These are phyloP conservation scores for Populus simonii DNA, from an alignment of 345 rosid species.

Conservation along the genomic window DNA sequence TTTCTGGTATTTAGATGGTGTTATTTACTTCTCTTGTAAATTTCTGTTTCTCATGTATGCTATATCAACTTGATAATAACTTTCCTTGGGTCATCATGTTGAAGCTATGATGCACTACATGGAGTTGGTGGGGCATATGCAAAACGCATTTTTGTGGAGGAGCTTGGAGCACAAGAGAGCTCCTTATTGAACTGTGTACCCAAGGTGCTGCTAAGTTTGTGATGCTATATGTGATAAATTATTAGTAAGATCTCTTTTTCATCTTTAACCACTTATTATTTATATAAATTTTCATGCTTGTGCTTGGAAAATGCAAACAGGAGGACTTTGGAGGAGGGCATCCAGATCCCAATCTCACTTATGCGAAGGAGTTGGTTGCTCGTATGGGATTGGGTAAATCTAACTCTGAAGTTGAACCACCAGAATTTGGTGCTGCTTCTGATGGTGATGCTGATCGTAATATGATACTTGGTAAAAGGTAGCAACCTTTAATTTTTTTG, in stretches of 20 bases:
- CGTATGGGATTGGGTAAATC: conserved; percentile 95
- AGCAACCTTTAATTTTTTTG: not conserved
- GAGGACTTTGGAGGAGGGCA: conserved; percentile 99
- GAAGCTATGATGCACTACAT: conserved; percentile 88
- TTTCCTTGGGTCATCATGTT: conserved; percentile 20
- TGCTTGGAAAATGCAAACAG: conserved; percentile 37
- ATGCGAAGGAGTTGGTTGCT: conserved; percentile 93
- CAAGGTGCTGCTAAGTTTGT: conserved; percentile 50
- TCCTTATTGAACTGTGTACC: conserved; percentile 87
- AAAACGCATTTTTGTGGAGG: conserved; percentile 86
- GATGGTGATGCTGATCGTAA: conserved; percentile 99
- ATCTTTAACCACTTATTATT: not conserved
- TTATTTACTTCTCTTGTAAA: conserved; percentile 6
- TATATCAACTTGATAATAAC: conserved; percentile 9
- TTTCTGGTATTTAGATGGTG: conserved; percentile 65
- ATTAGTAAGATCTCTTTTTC: not conserved
- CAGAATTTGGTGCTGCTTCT: conserved; percentile 99
- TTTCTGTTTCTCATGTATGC: conserved; percentile 4
- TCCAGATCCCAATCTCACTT: conserved; percentile 98
- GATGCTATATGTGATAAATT: not conserved
- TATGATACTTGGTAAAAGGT: conserved; percentile 99
- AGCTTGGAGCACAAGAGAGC: conserved; percentile 83
- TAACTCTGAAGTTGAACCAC: conserved; percentile 62
- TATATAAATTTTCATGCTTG: conserved; percentile 9
- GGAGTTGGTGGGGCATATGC: conserved; percentile 99